Percentiles rank a stretch among this genome's conserved stretches.
Evolutionary conservation across 2,329 filamentous ascomycete genomes (phyloP).

Genomic region (Atkinsonella texensis): DNA sequence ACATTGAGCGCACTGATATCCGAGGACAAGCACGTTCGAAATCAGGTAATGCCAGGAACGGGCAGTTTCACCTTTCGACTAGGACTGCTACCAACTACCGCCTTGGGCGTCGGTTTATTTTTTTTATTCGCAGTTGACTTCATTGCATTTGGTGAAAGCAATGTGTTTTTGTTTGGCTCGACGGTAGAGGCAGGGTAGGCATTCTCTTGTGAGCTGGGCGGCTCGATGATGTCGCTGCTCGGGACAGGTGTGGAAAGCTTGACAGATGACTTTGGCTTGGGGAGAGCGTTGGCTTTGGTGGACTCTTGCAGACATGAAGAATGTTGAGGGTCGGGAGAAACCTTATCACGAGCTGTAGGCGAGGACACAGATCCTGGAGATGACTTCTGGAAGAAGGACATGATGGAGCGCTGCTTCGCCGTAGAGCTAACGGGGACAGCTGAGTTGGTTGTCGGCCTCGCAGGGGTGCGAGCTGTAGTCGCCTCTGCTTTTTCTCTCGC

Average conservation of each 20-base stretch:
- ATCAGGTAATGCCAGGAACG: background rate
- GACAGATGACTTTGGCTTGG: slow-evolving; percentile 26
- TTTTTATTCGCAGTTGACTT: slow-evolving; percentile 16
- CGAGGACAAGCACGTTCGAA: too few relatives aligned
- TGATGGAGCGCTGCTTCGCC: slow-evolving; percentile 30
- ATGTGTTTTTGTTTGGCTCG: slow-evolving; percentile 30
- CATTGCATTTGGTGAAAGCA: slow-evolving; percentile 20
- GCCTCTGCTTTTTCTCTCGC: slow-evolving; percentile 1
- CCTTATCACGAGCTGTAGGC: slow-evolving; percentile 21
- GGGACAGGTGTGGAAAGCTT: slow-evolving; percentile 56
- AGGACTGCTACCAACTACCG: slow-evolving; percentile 52
- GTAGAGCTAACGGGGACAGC: slow-evolving; percentile 16
- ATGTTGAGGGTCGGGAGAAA: slow-evolving; percentile 18
- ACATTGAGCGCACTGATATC: too few relatives aligned
- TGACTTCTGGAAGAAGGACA: slow-evolving; percentile 33
- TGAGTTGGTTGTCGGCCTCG: slow-evolving; percentile 2
- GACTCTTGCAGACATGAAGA: slow-evolving; percentile 28
- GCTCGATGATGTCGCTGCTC: slow-evolving; percentile 64
- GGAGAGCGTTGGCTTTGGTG: slow-evolving; percentile 28
- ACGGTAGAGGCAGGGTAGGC: slow-evolving; percentile 34
- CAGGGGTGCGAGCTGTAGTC: slow-evolving; percentile 6
- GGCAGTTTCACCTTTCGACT: slow-evolving; percentile 56
- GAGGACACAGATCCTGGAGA: slow-evolving; percentile 21
- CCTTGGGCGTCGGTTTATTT: background rate
- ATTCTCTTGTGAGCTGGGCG: slow-evolving; percentile 58